phyloP scores from a whole-genome alignment of 768 basidiomycete genomes.

The Coprinopsis sp. region DNA sequence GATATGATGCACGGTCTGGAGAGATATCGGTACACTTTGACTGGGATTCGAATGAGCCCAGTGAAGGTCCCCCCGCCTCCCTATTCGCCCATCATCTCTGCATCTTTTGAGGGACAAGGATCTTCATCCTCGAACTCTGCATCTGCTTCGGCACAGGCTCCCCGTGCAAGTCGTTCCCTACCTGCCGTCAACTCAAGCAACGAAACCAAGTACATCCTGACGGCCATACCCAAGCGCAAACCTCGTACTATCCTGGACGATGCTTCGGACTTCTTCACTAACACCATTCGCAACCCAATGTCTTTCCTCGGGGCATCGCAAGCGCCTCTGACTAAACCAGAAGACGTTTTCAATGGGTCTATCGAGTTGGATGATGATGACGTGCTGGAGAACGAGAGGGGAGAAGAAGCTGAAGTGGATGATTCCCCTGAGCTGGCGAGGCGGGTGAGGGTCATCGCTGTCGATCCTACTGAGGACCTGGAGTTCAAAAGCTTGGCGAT shows the following conservation, averaged over 20 bases:
- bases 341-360: conserved; percentile 60
- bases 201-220: conserved; percentile 55
- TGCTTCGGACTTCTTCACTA: conserved; percentile 61
- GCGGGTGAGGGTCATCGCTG: conserved; percentile 46
- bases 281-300: conserved; percentile 56
- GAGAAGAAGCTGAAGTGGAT: conserved; percentile 75
- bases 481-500: conserved; percentile 20
- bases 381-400: conserved; percentile 71
- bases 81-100: too few relatives aligned
- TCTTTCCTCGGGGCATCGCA: conserved; percentile 41
- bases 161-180: conserved; percentile 47
- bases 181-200: conserved; percentile 47
- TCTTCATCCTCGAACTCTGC: too few relatives aligned
- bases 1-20: conserved; percentile 47
- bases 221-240: conserved; percentile 61
- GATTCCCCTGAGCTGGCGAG: conserved; percentile 58
- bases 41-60: too few relatives aligned
- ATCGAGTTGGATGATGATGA: conserved; percentile 78
- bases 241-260: conserved; percentile 68
- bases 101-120: too few relatives aligned
- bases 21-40: conserved; percentile 59
- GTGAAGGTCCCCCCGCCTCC: too few relatives aligned
- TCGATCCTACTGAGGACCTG: conserved; percentile 28
- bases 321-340: conserved; percentile 46
- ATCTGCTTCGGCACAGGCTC: too few relatives aligned